These are phyloP conservation scores for Jaapia argillacea DNA, from an alignment of 768 basidiomycete genomes.

Conservation along the genomic window DNA sequence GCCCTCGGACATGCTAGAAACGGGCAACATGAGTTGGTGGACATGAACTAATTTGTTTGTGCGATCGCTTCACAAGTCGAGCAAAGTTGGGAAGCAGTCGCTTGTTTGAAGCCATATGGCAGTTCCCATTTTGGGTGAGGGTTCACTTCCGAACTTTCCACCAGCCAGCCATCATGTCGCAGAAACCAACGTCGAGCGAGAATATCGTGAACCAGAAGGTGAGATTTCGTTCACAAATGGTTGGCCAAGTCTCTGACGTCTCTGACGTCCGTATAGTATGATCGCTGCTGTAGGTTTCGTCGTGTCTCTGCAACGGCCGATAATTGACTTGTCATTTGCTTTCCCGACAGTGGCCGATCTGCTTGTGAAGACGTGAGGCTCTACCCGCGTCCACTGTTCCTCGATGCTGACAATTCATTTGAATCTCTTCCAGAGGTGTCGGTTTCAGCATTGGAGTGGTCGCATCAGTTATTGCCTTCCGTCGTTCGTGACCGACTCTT, in stretches of 20 bases:
- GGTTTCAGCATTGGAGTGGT: conserved; percentile 87
- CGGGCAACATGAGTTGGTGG: too few relatives aligned
- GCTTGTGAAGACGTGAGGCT: conserved; percentile 75
- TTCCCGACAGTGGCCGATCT: conserved; percentile 55
- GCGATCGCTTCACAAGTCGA: too few relatives aligned
- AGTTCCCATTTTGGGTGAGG: too few relatives aligned
- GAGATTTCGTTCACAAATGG: not conserved
- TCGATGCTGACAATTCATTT: conserved; percentile 5
- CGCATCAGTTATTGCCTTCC: conserved; percentile 85
- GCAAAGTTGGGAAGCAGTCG: too few relatives aligned
- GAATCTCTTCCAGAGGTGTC: conserved; percentile 46
- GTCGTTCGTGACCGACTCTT: conserved; percentile 46
- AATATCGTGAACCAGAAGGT: conserved; percentile 89
- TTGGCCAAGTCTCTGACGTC: not conserved
- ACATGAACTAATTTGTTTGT: too few relatives aligned
- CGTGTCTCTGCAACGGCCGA: not conserved
- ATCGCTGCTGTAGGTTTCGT: conserved; percentile 66
- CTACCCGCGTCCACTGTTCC: not conserved
- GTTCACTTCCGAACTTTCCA: conserved; percentile 4
- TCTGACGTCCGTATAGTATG: conserved; percentile 54
- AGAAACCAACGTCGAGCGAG: conserved; percentile 76
- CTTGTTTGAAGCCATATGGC: too few relatives aligned
- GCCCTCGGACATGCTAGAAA: too few relatives aligned
- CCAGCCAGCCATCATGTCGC: conserved; percentile 29
- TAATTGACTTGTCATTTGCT: not conserved